Evolutionary conservation across 176 grass and related monocot species (phyloP).

Genomic region (Cenchrus purpureus): DNA sequence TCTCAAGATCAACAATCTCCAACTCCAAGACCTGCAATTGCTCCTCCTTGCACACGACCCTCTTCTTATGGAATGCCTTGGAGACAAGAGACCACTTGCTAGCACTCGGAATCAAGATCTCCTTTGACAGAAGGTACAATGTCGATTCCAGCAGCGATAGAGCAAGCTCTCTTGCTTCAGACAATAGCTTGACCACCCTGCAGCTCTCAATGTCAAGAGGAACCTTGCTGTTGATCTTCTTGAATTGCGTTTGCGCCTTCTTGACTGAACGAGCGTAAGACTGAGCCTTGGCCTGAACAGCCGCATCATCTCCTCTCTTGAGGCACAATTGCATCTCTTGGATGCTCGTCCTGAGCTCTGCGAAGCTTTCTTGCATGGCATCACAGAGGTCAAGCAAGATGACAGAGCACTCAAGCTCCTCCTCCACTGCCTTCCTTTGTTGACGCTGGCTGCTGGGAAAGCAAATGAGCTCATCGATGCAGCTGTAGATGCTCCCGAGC

Average conservation of each 20-base stretch:
- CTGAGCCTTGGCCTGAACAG: constrained; percentile 34
- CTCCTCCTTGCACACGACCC: background rate
- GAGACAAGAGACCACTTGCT: constrained; percentile 32
- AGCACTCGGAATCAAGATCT: background rate
- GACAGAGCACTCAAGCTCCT: constrained; percentile 51
- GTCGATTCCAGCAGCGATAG: constrained; percentile 1
- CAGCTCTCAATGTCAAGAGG: background rate
- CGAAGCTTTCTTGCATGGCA: constrained; percentile 40
- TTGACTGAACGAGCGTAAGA: background rate
- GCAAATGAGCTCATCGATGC: constrained; percentile 38
- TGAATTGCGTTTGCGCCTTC: constrained; percentile 16
- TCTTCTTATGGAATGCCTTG: constrained; percentile 30
- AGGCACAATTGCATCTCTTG: constrained; percentile 40
- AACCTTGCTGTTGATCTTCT: constrained; percentile 25
- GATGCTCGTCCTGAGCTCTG: constrained; percentile 29
- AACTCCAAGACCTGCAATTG: constrained; percentile 32
- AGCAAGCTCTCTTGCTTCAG: constrained; percentile 20
- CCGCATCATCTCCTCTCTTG: constrained; percentile 9
- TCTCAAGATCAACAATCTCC: constrained; percentile 33
- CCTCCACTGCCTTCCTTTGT: constrained; percentile 57
- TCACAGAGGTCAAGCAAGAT: constrained; percentile 53
- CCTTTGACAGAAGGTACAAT: background rate
- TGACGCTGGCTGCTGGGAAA: constrained; percentile 44
- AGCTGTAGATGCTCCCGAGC: constrained; percentile 38
- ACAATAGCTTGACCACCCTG: constrained; percentile 14